These are phyloP conservation scores for Ampelomyces quisqualis DNA, from an alignment of 2,329 filamentous ascomycete genomes.

Conservation along the genomic window DNA sequence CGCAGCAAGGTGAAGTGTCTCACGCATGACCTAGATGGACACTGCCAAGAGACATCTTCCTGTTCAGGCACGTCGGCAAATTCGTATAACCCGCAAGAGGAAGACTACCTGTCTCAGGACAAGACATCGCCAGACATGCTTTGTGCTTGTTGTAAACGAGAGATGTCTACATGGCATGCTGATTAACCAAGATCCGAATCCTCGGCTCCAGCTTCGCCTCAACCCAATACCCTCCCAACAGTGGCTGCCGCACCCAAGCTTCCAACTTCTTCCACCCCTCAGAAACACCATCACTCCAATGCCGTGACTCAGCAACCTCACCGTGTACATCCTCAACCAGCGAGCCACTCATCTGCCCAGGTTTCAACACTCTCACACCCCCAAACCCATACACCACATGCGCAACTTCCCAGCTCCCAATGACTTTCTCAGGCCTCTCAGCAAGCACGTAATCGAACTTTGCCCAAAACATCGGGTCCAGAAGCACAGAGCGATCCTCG, in stretches of 20 bases:
- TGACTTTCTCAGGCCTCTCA: constrained; percentile 52
- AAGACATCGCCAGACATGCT: no score
- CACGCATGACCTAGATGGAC: no score
- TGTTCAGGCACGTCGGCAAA: no score
- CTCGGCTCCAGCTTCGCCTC: constrained; percentile 56
- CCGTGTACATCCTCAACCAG: constrained; percentile 15
- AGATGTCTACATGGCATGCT: not conserved
- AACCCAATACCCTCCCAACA: constrained; percentile 57
- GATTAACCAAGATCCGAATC: constrained; percentile 50
- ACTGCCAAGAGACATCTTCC: no score
- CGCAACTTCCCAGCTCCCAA: constrained; percentile 56
- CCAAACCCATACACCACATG: constrained; percentile 54
- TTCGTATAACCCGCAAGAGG: no score
- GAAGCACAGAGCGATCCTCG: constrained; percentile 51
- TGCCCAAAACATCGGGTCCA: constrained; percentile 57
- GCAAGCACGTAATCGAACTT: constrained; percentile 60
- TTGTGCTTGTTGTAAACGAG: no score
- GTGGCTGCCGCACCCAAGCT: constrained; percentile 34
- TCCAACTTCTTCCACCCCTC: constrained; percentile 35
- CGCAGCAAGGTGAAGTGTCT: no score
- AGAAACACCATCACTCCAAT: constrained; percentile 22
- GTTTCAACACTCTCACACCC: constrained; percentile 52
- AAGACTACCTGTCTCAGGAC: no score
- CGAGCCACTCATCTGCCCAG: constrained; percentile 39
- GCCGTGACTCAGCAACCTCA: constrained; percentile 11